These are phyloP conservation scores for Mycena epipterygia DNA, from an alignment of 768 basidiomycete genomes.

Conservation along the genomic window DNA sequence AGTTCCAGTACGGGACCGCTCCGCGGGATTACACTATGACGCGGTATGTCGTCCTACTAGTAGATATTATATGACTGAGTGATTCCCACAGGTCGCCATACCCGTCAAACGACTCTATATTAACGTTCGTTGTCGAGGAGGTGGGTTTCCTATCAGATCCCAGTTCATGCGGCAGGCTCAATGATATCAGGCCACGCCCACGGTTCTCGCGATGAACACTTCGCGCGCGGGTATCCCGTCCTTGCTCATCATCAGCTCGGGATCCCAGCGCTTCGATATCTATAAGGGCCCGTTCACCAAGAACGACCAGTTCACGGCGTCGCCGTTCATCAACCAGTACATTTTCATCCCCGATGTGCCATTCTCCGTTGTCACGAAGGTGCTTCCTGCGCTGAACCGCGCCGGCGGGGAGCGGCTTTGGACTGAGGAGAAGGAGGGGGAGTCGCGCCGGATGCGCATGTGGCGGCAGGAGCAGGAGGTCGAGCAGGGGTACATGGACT, in stretches of 20 bases:
- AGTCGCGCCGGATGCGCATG: conserved; percentile 12
- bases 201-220: conserved; percentile 59
- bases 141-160: conserved; percentile 22
- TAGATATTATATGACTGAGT: background rate
- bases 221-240: conserved; percentile 57
- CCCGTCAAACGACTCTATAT: conserved; percentile 58
- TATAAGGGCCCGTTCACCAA: conserved; percentile 67
- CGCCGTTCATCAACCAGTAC: conserved; percentile 66
- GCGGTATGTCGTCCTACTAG: conserved; percentile 47
- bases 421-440: conserved; percentile 17
- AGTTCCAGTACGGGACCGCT: conserved; percentile 62
- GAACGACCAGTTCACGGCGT: conserved; percentile 71
- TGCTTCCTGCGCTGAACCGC: conserved; percentile 50
- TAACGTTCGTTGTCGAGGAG: conserved; percentile 59
- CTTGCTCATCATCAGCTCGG: conserved; percentile 62
- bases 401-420: conserved; percentile 32
- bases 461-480: conserved; percentile 51
- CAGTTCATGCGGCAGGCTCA: background rate
- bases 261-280: conserved; percentile 61
- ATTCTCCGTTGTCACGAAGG: conserved; percentile 53
- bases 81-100: conserved; percentile 52
- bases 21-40: conserved; percentile 70
- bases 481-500: conserved; percentile 50
- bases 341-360: conserved; percentile 60
- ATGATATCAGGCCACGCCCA: conserved; percentile 49